Percentiles rank a stretch among this genome's conserved stretches.
phyloP scores from a whole-genome alignment of 768 basidiomycete genomes.

The Phlegmacium glaucopus region DNA sequence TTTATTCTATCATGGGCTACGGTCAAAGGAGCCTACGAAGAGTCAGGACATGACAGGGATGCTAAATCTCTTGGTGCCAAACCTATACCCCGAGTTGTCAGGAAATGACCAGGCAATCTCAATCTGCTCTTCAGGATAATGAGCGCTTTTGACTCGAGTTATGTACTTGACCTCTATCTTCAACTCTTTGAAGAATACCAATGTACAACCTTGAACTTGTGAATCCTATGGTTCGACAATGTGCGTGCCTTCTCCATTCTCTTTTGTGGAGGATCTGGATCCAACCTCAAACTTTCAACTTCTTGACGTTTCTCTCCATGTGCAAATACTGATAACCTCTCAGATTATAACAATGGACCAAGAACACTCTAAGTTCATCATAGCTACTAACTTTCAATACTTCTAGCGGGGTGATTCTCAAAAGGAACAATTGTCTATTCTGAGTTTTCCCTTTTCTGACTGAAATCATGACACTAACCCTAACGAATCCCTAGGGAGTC shows the following conservation, averaged over 20 bases:
- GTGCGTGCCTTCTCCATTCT: constrained; percentile 35
- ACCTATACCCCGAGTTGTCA: constrained; percentile 54
- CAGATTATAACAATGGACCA: constrained; percentile 77
- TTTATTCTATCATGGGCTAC: constrained; percentile 42
- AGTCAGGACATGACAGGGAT: constrained; percentile 36
- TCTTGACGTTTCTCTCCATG: neutral
- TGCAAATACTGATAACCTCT: constrained; percentile 9
- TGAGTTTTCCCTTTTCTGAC: neutral
- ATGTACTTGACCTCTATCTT: constrained; percentile 62
- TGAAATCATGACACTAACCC: neutral
- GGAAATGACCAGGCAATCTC: constrained; percentile 78
- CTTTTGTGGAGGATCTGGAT: constrained; percentile 2
- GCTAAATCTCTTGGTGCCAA: constrained; percentile 47
- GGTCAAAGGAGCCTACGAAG: constrained; percentile 29
- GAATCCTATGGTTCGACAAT: constrained; percentile 67
- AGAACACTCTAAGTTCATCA: constrained; percentile 60
- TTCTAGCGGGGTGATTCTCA: constrained; percentile 67
- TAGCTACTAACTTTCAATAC: constrained; percentile 60
- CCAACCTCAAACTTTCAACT: constrained; percentile 3
- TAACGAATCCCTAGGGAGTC: constrained; percentile 36
- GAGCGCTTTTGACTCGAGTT: constrained; percentile 52
- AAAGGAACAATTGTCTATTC: constrained; percentile 65
- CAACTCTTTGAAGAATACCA: constrained; percentile 67
- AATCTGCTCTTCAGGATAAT: constrained; percentile 61
- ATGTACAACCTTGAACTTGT: constrained; percentile 65